Conservation (phyloP, 148 eudicot genomes). For the Dysphania ambrosioides region DNA sequence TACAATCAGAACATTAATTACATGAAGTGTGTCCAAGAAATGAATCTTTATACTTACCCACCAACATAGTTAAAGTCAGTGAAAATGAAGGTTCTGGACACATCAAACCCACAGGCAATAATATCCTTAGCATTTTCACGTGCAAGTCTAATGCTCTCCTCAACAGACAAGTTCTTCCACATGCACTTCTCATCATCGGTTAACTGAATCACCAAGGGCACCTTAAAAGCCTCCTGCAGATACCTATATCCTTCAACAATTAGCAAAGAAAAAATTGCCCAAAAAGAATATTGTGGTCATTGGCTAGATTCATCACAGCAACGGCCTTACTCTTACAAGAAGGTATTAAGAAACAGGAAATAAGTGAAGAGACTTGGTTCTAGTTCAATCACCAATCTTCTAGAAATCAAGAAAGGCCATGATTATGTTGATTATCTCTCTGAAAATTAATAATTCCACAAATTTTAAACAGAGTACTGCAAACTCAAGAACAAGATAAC, state of each 20-base stretch:
- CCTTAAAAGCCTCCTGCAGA: conserved; percentile 96
- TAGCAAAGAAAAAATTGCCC: conserved; percentile 16
- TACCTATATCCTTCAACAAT: conserved; percentile 54
- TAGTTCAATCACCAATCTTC: background rate
- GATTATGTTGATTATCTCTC: background rate
- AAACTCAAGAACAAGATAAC: background rate
- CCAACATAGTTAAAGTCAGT: conserved; percentile 87
- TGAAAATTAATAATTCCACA: background rate
- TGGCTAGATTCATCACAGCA: background rate
- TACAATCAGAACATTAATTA: background rate
- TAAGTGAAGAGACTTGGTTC: background rate
- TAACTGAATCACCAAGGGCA: conserved; percentile 90
- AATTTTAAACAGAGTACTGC: background rate
- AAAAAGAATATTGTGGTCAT: background rate
- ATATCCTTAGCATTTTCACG: conserved; percentile 98
- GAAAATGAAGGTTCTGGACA: conserved; percentile 84
- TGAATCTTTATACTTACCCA: conserved; percentile 49
- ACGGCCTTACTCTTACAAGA: background rate
- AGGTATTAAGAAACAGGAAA: background rate
- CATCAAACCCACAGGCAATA: conserved; percentile 95
- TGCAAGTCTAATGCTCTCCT: conserved; percentile 92
- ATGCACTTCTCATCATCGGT: conserved; percentile 98
- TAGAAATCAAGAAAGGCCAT: background rate
- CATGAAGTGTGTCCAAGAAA: background rate
- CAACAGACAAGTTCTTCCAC: conserved; percentile 91